A percentile compares a stretch with the other conserved stretches of the same genome.
Conservation (phyloP, 2,329 filamentous ascomycete species). For the Aspergillus niger region DNA sequence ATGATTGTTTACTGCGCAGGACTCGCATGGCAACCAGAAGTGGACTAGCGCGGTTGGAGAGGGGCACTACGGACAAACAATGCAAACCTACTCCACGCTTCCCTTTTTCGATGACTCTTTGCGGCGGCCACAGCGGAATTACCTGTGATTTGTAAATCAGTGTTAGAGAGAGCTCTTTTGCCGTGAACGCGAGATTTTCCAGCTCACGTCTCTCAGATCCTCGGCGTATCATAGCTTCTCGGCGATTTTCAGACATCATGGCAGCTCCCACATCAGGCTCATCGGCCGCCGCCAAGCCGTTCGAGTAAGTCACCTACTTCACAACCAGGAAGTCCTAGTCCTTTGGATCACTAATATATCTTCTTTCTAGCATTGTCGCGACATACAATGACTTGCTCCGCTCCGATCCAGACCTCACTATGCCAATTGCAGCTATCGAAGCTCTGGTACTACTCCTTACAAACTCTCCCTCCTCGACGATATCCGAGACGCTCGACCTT, state of each 20-base stretch:
- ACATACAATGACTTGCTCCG: slow-evolving; percentile 65
- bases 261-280: slow-evolving; percentile 28
- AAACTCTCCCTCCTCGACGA: slow-evolving; percentile 76
- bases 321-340: background rate
- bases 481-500: slow-evolving; percentile 89
- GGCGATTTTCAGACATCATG: slow-evolving; percentile 27
- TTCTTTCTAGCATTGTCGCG: slow-evolving; percentile 56
- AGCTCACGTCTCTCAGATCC: slow-evolving; percentile 17
- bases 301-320: slow-evolving; percentile 37
- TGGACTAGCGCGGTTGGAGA: slow-evolving; percentile 33
- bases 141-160: slow-evolving; percentile 2
- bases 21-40: slow-evolving; percentile 29
- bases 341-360: slow-evolving; percentile 19
- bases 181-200: background rate
- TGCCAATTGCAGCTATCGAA: slow-evolving; percentile 93
- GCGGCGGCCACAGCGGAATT: background rate
- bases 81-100: slow-evolving; percentile 34
- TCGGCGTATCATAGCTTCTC: background rate
- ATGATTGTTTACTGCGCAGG: slow-evolving; percentile 40
- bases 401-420: slow-evolving; percentile 81
- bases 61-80: slow-evolving; percentile 34
- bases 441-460: slow-evolving; percentile 84
- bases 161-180: background rate
- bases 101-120: slow-evolving; percentile 31
- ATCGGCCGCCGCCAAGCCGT: slow-evolving; percentile 33